Percentiles rank a stretch among this genome's conserved stretches.
phyloP scores from a whole-genome alignment of 129 eudicot species.

The Flaveria robusta region DNA sequence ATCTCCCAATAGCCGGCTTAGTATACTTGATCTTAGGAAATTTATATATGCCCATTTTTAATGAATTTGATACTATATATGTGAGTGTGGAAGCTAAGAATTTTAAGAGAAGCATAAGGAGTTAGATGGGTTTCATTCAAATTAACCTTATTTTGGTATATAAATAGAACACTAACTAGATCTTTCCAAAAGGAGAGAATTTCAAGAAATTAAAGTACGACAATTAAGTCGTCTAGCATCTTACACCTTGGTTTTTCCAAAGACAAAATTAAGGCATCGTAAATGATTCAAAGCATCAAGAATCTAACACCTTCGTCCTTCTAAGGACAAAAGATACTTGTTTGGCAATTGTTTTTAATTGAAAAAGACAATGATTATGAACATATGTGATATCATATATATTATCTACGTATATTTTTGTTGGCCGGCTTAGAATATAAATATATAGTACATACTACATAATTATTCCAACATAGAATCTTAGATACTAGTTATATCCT shows the following conservation, averaged over 20 bases:
- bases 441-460: background rate
- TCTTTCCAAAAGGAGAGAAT: background rate
- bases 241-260: background rate
- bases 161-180: conserved; percentile 19
- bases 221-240: background rate
- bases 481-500: background rate
- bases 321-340: background rate
- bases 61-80: background rate
- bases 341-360: background rate
- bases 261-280: background rate
- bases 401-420: background rate
- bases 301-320: too few relatives aligned
- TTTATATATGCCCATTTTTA: conserved; percentile 8
- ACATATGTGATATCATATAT: background rate
- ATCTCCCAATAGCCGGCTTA: background rate
- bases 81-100: background rate
- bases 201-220: background rate
- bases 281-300: too few relatives aligned
- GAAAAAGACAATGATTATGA: background rate
- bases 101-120: background rate
- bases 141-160: background rate
- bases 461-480: background rate
- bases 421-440: background rate
- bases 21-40: conserved; percentile 6
- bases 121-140: background rate